Conservation (phyloP, 2,329 filamentous ascomycete species). For the Dendryphion nanum region DNA sequence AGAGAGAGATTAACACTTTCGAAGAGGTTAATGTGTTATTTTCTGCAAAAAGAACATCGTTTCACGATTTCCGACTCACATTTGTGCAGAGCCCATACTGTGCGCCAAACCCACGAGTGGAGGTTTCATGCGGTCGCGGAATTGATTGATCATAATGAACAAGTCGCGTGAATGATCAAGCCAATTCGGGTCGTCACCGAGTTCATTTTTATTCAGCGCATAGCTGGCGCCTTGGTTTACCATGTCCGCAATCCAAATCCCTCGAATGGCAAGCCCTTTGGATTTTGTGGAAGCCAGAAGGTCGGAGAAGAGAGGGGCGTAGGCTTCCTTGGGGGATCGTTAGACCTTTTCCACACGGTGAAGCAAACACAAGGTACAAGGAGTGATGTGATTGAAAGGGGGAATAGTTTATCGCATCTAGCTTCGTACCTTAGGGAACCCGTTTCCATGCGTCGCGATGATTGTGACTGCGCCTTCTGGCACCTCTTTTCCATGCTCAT, state of each 20-base stretch:
- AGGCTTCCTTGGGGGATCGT: too few relatives aligned
- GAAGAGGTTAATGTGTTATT: neutral
- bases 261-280: conserved; percentile 8
- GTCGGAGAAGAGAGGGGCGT: conserved; percentile 18
- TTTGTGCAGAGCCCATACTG: conserved; percentile 16
- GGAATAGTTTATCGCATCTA: neutral
- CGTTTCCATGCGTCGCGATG: conserved; percentile 18
- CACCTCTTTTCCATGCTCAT: too few relatives aligned
- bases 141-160: conserved; percentile 15
- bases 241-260: conserved; percentile 17
- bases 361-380: neutral
- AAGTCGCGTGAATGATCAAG: conserved; percentile 19
- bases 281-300: conserved; percentile 4
- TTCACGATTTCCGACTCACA: conserved; percentile 10
- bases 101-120: conserved; percentile 19
- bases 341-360: too few relatives aligned
- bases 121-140: conserved; percentile 12
- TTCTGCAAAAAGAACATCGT: neutral
- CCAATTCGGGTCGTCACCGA: conserved; percentile 18
- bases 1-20: conserved; percentile 13
- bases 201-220: conserved; percentile 8
- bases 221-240: conserved; percentile 17
- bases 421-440: conserved; percentile 14
- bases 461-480: conserved; percentile 11
- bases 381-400: neutral